Evolutionary conservation across 2,329 filamentous ascomycete genomes (phyloP), one percentile per base, ranked within the genome.

Genomic region (Epichloe sibirici): DNA sequence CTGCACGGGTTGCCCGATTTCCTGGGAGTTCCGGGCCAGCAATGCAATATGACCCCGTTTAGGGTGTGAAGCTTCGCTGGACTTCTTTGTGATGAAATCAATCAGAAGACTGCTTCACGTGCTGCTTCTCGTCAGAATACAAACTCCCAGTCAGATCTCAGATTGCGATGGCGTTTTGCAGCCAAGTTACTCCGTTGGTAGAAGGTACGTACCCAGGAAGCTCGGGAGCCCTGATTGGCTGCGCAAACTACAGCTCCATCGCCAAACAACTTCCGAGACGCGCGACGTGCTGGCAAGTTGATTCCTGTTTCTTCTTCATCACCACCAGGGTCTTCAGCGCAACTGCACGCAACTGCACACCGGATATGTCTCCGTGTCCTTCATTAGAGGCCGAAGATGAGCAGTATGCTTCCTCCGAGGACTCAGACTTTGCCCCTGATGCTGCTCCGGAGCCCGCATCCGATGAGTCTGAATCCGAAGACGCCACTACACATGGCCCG

Each of bases 351-450:
- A 21, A 21, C 17, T 21, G 17, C 17, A 13, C 17, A 28, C 43
- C 43, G n/a, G 68, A 56, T 50, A 79, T 78, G 75, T 59, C 69
- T 12, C 61, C 67, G 47, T 72, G 74, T 47, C 64, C 67, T 21
- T 57, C 65, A 52, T 62, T 63, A 48, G 69, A 74, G 49, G 74
- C 76, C 17, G 73, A 75, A 23, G 74, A 79, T 35, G 76, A 79
- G 54, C 71, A 79, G 54, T 88, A 88, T 60, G 79, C 75, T 15
- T 87, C 84, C 2, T 83, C 83, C 3, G 81, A 88, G 58, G 85
- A 89, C 63, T 86, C 84, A 9, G 84, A 88, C 62, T 88, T 88
- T 56, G 77, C 82, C 25, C 79, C 78, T n/a, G 81, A 81, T 45
- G 72, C 73, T 17, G 74, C 63, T 31, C 62, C 67, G n/a, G 72